Base-by-base conservation (phyloP, 768 basidiomycete species). In the Rhodotorula sphaerocarpa region DNA sequence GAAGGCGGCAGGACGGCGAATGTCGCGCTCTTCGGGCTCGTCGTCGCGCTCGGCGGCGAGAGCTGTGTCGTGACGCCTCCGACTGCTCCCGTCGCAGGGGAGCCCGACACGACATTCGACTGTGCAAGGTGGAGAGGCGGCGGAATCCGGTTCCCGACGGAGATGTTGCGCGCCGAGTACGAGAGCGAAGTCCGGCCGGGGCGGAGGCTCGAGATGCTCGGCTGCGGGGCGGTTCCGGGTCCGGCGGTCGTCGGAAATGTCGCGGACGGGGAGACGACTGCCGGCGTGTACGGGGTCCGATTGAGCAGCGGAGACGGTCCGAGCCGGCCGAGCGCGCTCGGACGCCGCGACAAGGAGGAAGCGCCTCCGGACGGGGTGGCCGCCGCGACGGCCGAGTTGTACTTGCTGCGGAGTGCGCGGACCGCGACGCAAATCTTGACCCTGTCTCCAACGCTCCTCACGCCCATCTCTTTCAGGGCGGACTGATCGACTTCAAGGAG, bases 401-500 rank as follows among this genome's bases (percentile, higher is more conserved):
- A 84, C 65, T 80, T 80, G 67, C 82, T 80, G 39, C 92, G 79
- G 21, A 97, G 79, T 9, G 77, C 73, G 73, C 90, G 91, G 63
- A 99, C 86, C 2, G 85, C 93, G 60, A 83, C 86, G 25, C 90
- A 72, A 53, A 99, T 86, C 72, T 89, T 82, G 12, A 96, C 82
- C 52, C 92, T 79, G 75, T 99, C 95, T 16, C 95, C 95, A 45
- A 99, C 72, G 75, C 86, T 89, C 36, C 79, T 71, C 33, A 99
- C 82, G 20, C 87, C 87, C 83, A 97, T 88, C 76, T 99, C 95
- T 73, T 85, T 88, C 53, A 99, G 77, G 3, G 84, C 86, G 11
- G 78, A 75, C 75, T 91, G 88, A 72, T 97, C 93, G 48, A 97
- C 78, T 66, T 99, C 95, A 53, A 96, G 80, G 23, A 99, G 77